These are phyloP conservation scores for Trichoderma harzianum DNA, from an alignment of 2,329 filamentous ascomycete genomes.

Conservation along the genomic window DNA sequence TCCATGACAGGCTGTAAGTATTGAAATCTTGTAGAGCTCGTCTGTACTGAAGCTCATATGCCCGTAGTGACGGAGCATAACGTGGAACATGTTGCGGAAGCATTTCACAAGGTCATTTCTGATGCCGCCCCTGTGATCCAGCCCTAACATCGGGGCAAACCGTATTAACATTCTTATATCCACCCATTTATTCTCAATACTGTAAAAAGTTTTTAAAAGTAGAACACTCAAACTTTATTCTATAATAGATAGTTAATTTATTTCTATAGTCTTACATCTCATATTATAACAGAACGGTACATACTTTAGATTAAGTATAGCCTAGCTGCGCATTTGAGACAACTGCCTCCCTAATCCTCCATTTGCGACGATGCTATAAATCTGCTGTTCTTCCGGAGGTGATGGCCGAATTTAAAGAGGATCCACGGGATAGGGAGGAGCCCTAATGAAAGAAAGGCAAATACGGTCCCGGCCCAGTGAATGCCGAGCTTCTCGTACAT, in stretches of 20 bases:
- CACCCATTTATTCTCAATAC: background rate
- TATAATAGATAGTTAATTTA: background rate
- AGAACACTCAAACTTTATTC: background rate
- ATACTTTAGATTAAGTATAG: no score
- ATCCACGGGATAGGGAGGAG: background rate
- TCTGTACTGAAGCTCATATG: background rate
- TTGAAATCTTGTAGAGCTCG: background rate
- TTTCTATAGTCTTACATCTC: background rate
- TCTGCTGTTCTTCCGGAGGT: background rate
- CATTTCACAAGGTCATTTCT: background rate
- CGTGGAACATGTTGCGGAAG: background rate
- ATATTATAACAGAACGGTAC: background rate
- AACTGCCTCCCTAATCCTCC: background rate
- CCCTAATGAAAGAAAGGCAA: background rate
- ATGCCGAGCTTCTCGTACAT: background rate
- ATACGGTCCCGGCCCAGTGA: background rate
- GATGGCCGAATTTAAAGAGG: background rate
- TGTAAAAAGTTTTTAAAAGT: no score
- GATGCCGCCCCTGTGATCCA: no score
- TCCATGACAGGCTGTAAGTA: background rate
- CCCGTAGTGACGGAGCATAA: background rate
- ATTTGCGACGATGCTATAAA: background rate
- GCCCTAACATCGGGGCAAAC: background rate
- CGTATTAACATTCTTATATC: background rate
- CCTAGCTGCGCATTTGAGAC: background rate